Evolutionary conservation across 2,329 filamentous ascomycete species (phyloP), one percentile per base, ranked within the genome.

Genomic region (Hymenoscyphus fraxineus): DNA sequence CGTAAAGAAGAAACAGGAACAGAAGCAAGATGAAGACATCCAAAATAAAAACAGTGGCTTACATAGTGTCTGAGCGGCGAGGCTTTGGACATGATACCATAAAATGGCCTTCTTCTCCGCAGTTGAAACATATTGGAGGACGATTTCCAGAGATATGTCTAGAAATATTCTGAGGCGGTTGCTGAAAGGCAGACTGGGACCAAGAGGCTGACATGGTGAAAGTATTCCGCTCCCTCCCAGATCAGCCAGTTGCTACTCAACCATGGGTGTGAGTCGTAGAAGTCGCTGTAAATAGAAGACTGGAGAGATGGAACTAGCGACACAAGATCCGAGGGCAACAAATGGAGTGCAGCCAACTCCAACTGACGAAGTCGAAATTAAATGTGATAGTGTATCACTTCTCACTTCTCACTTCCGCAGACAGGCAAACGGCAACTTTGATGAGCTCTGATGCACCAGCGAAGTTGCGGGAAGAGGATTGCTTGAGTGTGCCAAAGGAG

Each of bases 11-110:
- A 10, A 27, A 59, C 3, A 40, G 16, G 19, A 16, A 57, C n/a
- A 12, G 15, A 35, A 27, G 47, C 6, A 27, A 54, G 22, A 54
- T 19, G 47, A 54, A 27, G 47, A 22, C 13, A 54, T 27, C 47
- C 13, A 22, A 54, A 13, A 27, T 54, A 19, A 54, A 54, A 13
- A 31, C 27, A 6, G 3, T 39, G n/a, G 80, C 83, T 81, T 79
- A 85, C 83, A 79, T 80, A 68, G 81, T 81, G 57, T 79, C 78
- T 68, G 76, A 73, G 66, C 81, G 76, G 31, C 80, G 81, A 27
- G 80, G 78, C 65, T 83, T 80, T 7, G 82, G 83, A 70, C 83
- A 86, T 59, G 81, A 81, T 61, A 84, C 75, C 13, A 81, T 76
- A 77, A 82, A 85, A 71, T 86, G 83, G 3, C 81, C 80, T 38